Base-by-base conservation (phyloP, 2,329 filamentous ascomycete genomes). In the Exophiala viscosa region DNA sequence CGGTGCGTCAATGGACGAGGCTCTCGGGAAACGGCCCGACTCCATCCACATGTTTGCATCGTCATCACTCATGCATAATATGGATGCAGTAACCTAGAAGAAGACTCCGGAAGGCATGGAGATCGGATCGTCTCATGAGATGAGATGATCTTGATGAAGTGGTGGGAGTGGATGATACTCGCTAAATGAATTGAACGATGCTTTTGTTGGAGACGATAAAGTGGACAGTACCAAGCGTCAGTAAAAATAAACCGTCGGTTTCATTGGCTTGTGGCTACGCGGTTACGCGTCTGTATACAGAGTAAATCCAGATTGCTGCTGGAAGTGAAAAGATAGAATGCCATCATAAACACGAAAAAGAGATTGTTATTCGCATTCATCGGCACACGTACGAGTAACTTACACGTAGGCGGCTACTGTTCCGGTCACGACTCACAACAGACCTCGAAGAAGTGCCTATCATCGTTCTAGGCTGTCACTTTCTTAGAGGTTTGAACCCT, bases 101-200 rank as follows among this genome's bases (percentile, higher is more conserved):
- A 46, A 38, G 10, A 1, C 17, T 15, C 18, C 18, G 32, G 34
- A 13, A 33, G 20, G 35, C 35, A 18, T n/a, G 34, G 38, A 20
- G 47, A 43, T 36, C 28, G 23, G 3, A 28, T 28, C 23, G 23
- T 42, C n/a, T 42, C 15, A 47, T 52, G 38, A 52, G 49, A 52
- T 47, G 43, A 38, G 17, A 23, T 52, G 49, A 52, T 52, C 49
- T 52, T 52, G 42, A 52, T 52, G 28, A 52, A 52, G 49, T 52
- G 43, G 23, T 47, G 38, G 7, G 31, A 18, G 44, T 36, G 41
- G 49, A 38, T 36, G 42, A 20, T 40, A 23, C 38, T 41, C 38
- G 38, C 31, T 32, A 35, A 17, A 31, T 17, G 38, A 20, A 9
- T 14, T 39, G 35, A 39, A 39, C 13, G 14, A 39, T 40, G 14